These are phyloP conservation scores for Phoma herbarum DNA, from an alignment of 2,329 filamentous ascomycete genomes.

Conservation along the genomic window DNA sequence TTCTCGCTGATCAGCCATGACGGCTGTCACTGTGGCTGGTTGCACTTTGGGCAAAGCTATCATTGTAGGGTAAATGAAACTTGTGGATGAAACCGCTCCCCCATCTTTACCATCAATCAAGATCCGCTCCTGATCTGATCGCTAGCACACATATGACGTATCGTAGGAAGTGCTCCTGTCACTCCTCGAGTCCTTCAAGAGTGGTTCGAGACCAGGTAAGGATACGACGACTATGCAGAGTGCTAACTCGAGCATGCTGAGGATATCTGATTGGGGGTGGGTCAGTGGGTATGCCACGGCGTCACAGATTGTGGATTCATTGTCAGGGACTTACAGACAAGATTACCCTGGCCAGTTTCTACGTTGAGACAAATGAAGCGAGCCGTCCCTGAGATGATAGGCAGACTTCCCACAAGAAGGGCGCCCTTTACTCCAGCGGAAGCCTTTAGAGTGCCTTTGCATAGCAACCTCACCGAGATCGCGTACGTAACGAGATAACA, in stretches of 20 bases:
- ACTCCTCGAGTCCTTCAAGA: conserved; percentile 2
- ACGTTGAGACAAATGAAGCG: conserved; percentile 33
- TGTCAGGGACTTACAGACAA: conserved; percentile 32
- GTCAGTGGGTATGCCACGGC: background rate
- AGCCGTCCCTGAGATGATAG: conserved; percentile 31
- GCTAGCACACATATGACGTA: too few relatives aligned
- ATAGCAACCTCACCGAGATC: conserved; percentile 23
- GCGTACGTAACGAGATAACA: conserved; percentile 33
- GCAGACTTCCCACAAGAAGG: conserved; percentile 28
- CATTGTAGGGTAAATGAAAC: too few relatives aligned
- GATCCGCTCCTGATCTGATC: too few relatives aligned
- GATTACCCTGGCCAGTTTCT: conserved; percentile 33
- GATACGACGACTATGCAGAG: conserved; percentile 34
- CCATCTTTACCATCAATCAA: too few relatives aligned
- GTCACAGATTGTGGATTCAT: too few relatives aligned
- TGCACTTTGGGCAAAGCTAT: too few relatives aligned
- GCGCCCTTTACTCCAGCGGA: conserved; percentile 29
- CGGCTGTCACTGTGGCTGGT: too few relatives aligned
- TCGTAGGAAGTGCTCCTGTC: too few relatives aligned
- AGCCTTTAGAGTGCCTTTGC: conserved; percentile 18
- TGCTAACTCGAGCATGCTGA: conserved; percentile 36
- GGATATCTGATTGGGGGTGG: conserved; percentile 13
- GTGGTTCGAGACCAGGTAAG: conserved; percentile 31
- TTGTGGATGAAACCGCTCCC: too few relatives aligned
- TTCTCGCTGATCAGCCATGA: too few relatives aligned